Percentiles rank a stretch among this genome's conserved stretches.
These are phyloP conservation scores for Monilinia vaccinii-corymbosi DNA, from an alignment of 2,329 filamentous ascomycete species.

Conservation along the genomic window DNA sequence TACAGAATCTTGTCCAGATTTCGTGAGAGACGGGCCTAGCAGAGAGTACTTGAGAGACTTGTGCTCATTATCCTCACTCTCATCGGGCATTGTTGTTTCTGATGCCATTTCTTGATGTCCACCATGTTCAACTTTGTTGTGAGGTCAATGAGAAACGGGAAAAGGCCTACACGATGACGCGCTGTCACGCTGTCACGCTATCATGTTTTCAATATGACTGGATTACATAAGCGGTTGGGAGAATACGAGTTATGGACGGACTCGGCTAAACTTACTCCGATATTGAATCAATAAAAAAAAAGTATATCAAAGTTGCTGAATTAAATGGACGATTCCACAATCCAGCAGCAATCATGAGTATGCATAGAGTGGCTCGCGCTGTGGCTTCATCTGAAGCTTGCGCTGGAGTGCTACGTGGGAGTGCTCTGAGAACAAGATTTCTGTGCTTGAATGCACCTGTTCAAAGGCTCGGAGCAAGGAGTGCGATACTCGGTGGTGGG, in stretches of 20 bases:
- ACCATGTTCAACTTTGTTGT: background rate
- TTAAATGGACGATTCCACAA: background rate
- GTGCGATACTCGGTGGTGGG: constrained; percentile 13
- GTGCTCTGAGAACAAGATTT: constrained; percentile 21
- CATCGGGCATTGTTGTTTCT: background rate
- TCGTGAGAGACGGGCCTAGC: constrained; percentile 82
- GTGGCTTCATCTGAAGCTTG: constrained; percentile 22
- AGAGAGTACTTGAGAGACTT: constrained; percentile 80
- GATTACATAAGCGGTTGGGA: background rate
- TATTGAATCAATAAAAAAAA: constrained; percentile 12
- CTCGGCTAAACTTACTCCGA: constrained; percentile 8
- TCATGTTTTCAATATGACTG: background rate
- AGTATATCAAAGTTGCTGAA: constrained; percentile 10
- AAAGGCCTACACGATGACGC: background rate
- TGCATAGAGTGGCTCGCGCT: constrained; percentile 25
- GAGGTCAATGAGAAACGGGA: background rate
- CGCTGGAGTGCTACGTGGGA: constrained; percentile 17
- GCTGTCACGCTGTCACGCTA: constrained; percentile 9
- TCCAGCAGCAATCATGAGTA: constrained; percentile 20
- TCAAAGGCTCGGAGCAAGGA: constrained; percentile 13
- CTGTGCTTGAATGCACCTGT: constrained; percentile 25
- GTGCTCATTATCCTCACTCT: constrained; percentile 29
- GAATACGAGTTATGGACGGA: background rate
- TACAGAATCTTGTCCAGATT: constrained; percentile 87
- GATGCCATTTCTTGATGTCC: constrained; percentile 5